A percentile compares a stretch with the other conserved stretches of the same genome.
These are phyloP conservation scores for Geotrichum histeridarum DNA, from an alignment of 1,139 yeast genomes.

Conservation along the genomic window DNA sequence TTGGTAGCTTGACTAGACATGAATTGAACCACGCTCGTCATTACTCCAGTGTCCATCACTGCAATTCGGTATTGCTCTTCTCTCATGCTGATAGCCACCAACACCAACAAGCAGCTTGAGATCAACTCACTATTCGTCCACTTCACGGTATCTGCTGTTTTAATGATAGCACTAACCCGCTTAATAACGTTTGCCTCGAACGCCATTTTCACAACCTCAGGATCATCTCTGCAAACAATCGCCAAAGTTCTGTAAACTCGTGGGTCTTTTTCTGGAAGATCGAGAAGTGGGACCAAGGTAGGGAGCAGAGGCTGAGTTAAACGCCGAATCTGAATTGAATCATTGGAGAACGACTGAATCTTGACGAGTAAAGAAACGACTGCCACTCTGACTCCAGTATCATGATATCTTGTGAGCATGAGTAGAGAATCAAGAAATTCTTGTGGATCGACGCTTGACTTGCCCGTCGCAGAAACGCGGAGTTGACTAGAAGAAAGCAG, in stretches of 20 bases:
- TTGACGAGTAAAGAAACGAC: conserved; percentile 35
- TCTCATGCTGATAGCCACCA: conserved; percentile 37
- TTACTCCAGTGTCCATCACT: conserved; percentile 35
- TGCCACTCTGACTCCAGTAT: conserved; percentile 31
- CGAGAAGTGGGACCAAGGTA: conserved; percentile 34
- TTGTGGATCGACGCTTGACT: conserved; percentile 17
- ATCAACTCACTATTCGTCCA: conserved; percentile 28
- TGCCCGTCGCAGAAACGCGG: conserved; percentile 18
- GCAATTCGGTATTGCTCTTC: conserved; percentile 33
- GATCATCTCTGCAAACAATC: conserved; percentile 32
- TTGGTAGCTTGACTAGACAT: conserved; percentile 24
- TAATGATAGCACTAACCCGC: conserved; percentile 29
- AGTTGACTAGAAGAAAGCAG: conserved; percentile 16
- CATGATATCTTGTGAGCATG: conserved; percentile 28
- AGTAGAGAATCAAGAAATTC: conserved; percentile 28
- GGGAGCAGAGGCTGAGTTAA: conserved; percentile 34
- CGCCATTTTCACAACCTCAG: conserved; percentile 34
- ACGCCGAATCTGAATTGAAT: conserved; percentile 24
- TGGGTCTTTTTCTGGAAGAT: conserved; percentile 27
- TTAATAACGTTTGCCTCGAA: conserved; percentile 37
- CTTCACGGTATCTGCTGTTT: conserved; percentile 22
- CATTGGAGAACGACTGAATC: conserved; percentile 27
- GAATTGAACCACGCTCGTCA: conserved; percentile 31
- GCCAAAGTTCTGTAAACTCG: conserved; percentile 34
- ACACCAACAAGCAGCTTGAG: conserved; percentile 32